Evolutionary conservation across 2,329 filamentous ascomycete species (phyloP).

Genomic region (Albophoma yamanashiensis): DNA sequence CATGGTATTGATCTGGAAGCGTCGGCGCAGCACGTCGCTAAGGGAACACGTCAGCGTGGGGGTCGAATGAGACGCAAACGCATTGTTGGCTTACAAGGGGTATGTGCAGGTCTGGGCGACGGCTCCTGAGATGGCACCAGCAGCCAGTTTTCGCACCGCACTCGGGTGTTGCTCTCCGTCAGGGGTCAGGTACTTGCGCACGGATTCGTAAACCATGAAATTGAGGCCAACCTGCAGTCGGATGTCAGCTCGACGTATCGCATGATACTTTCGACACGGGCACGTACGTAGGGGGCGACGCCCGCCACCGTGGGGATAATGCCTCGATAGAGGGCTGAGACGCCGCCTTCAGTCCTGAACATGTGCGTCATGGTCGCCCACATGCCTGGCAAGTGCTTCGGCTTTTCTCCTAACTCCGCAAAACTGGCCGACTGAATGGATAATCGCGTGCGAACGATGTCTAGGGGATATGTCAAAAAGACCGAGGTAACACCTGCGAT

Average conservation of each 20-base stretch:
- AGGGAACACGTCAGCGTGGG: constrained; percentile 8
- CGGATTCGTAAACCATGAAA: constrained; percentile 96
- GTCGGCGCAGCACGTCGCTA: constrained; percentile 81
- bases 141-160: constrained; percentile 69
- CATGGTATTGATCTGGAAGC: constrained; percentile 99
- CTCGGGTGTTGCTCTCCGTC: constrained; percentile 80
- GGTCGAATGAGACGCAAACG: no score
- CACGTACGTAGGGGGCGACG: constrained; percentile 78
- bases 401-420: constrained; percentile 54
- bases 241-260: constrained; percentile 6
- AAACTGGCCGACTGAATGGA: constrained; percentile 99
- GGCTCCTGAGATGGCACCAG: constrained; percentile 89
- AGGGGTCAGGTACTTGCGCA: constrained; percentile 72
- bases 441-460: constrained; percentile 90
- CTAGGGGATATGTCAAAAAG: constrained; percentile 87
- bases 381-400: constrained; percentile 77
- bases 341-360: constrained; percentile 84
- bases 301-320: constrained; percentile 91
- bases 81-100: constrained; percentile 62
- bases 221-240: constrained; percentile 73
- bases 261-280: no score
- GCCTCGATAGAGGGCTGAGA: constrained; percentile 80
- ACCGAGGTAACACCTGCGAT: constrained; percentile 92
- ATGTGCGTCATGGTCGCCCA: constrained; percentile 72
- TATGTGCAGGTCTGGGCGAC: constrained; percentile 98